Percentiles rank a stretch among this genome's conserved stretches.
phyloP scores from a whole-genome alignment of 352 stramenopile genomes.

The Vaucheria bursata region DNA sequence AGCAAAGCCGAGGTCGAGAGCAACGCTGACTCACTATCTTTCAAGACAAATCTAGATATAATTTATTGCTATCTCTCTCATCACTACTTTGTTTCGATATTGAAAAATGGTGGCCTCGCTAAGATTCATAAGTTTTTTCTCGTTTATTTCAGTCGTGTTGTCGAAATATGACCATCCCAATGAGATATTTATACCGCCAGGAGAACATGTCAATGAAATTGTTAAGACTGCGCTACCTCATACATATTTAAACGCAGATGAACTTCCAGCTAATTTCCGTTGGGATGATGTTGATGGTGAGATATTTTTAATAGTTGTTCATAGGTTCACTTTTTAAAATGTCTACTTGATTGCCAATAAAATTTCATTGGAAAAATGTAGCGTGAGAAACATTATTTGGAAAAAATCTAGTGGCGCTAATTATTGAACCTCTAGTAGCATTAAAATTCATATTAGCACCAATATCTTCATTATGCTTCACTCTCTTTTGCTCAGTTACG shows the following conservation, averaged over 20 bases:
- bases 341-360: background rate
- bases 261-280: slow-evolving; percentile 83
- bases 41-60: no score
- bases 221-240: slow-evolving; percentile 18
- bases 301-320: slow-evolving; percentile 47
- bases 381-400: background rate
- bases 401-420: background rate
- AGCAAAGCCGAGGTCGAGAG: no score
- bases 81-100: no score
- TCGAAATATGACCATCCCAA: background rate
- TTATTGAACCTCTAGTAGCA: background rate
- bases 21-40: no score
- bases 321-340: background rate
- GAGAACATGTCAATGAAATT: background rate
- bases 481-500: no score
- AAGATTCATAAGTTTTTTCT: no score
- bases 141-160: no score
- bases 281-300: slow-evolving; percentile 86
- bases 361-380: background rate
- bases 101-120: no score
- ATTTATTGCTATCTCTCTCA: no score
- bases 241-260: slow-evolving; percentile 58
- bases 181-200: background rate
- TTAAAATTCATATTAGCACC: background rate
- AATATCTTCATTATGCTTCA: background rate